phyloP scores from a whole-genome alignment of 768 basidiomycete genomes.

The Gautieria morchelliformis region DNA sequence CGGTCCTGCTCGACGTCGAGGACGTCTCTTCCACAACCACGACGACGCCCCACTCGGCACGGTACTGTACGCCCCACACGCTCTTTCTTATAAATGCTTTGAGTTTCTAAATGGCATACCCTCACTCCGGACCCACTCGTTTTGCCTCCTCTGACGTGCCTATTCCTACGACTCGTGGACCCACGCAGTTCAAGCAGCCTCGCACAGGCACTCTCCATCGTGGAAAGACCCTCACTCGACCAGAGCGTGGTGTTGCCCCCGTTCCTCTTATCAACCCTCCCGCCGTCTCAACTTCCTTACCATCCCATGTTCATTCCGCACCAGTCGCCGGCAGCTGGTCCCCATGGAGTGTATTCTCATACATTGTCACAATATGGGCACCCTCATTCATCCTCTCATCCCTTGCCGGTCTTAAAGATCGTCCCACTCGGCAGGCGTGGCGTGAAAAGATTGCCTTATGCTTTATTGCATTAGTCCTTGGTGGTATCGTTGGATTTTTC shows the following conservation, averaged over 20 bases:
- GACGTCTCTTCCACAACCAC: not conserved
- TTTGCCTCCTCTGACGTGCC: conserved; percentile 46
- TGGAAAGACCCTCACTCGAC: conserved; percentile 93
- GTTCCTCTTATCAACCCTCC: conserved; percentile 90
- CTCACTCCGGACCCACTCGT: conserved; percentile 10
- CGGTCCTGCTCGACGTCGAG: not conserved
- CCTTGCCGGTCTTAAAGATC: conserved; percentile 74
- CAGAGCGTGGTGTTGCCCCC: conserved; percentile 90
- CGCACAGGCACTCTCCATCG: conserved; percentile 61
- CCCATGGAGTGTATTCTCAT: conserved; percentile 77
- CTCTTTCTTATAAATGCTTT: conserved; percentile 6
- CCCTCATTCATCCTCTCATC: conserved; percentile 66
- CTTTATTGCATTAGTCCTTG: conserved; percentile 72
- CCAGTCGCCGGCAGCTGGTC: conserved; percentile 24
- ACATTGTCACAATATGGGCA: conserved; percentile 83
- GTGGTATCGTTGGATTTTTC: conserved; percentile 75
- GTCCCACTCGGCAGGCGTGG: conserved; percentile 81
- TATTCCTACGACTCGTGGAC: conserved; percentile 51
- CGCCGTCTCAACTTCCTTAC: conserved; percentile 29
- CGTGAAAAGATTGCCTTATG: conserved; percentile 94
- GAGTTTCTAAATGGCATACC: conserved; percentile 6
- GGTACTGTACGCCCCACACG: not conserved
- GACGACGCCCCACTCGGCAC: not conserved
- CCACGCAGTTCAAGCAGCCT: conserved; percentile 26
- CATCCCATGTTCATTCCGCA: conserved; percentile 22